Percentiles rank a stretch among this genome's conserved stretches.
Conservation (phyloP, 2,329 filamentous ascomycete genomes). For the Neobulgaria alba region DNA sequence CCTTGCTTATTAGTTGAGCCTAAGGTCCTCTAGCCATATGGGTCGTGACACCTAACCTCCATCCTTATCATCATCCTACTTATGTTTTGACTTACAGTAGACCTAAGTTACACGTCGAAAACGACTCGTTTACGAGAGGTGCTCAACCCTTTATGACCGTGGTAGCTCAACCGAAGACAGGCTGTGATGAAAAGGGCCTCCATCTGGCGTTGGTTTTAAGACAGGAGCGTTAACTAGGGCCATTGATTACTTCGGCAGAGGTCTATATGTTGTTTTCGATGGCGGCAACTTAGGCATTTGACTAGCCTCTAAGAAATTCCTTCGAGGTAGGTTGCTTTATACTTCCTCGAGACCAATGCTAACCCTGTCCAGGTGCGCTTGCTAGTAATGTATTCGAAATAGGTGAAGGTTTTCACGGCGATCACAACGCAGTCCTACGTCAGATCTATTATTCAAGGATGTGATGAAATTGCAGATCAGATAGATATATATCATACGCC, state of each 20-base stretch:
- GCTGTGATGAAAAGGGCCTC: not conserved
- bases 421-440: not conserved
- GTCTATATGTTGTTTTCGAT: not conserved
- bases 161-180: not conserved
- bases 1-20: too few relatives aligned
- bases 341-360: not conserved
- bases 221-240: not conserved
- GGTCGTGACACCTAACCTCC: too few relatives aligned
- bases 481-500: conserved; percentile 5
- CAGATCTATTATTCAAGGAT: not conserved
- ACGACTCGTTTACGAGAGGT: not conserved
- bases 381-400: not conserved
- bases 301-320: not conserved
- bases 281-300: not conserved
- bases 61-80: not conserved
- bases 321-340: not conserved
- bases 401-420: not conserved
- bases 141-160: not conserved
- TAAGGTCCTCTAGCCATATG: too few relatives aligned
- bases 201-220: not conserved
- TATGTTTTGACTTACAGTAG: not conserved
- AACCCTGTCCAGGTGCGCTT: not conserved
- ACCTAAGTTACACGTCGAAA: not conserved
- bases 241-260: not conserved
- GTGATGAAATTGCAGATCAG: conserved; percentile 3